phyloP scores from a whole-genome alignment of 306 rosid genomes.

The Astragalus glycyphyllos region DNA sequence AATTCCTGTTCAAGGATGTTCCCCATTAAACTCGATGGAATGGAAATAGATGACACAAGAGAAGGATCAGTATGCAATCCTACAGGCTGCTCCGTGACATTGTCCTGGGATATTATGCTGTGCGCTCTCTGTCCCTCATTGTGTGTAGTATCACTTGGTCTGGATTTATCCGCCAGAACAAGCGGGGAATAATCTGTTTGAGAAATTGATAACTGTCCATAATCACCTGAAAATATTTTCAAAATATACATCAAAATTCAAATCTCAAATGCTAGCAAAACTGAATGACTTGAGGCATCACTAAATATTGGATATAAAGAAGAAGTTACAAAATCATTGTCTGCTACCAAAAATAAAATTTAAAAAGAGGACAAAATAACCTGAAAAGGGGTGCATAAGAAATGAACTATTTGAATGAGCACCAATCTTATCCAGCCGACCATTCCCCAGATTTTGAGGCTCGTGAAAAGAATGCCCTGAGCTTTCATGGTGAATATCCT shows the following conservation, averaged over 20 bases:
- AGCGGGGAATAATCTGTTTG: slow-evolving; percentile 48
- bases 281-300: slow-evolving; percentile 9
- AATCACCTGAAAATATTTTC: slow-evolving; percentile 50
- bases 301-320: slow-evolving; percentile 15
- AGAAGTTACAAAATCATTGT: slow-evolving; percentile 18
- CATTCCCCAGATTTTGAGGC: slow-evolving; percentile 54
- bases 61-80: slow-evolving; percentile 55
- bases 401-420: slow-evolving; percentile 47
- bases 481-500: slow-evolving; percentile 67
- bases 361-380: slow-evolving; percentile 43
- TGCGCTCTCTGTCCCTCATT: slow-evolving; percentile 54
- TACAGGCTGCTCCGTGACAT: slow-evolving; percentile 58
- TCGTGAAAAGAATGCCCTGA: slow-evolving; percentile 47
- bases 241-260: slow-evolving; percentile 42
- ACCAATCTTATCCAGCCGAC: slow-evolving; percentile 48
- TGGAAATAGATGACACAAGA: slow-evolving; percentile 46
- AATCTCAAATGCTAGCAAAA: slow-evolving; percentile 40
- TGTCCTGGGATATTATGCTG: slow-evolving; percentile 62
- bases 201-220: slow-evolving; percentile 54
- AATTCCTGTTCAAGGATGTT: slow-evolving; percentile 51
- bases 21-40: slow-evolving; percentile 50
- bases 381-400: slow-evolving; percentile 47
- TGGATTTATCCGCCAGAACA: slow-evolving; percentile 52
- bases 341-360: slow-evolving; percentile 8
- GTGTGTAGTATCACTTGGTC: slow-evolving; percentile 40